Evolutionary conservation across 148 eudicot genomes (phyloP).

Genomic region (Bassia scoparia): DNA sequence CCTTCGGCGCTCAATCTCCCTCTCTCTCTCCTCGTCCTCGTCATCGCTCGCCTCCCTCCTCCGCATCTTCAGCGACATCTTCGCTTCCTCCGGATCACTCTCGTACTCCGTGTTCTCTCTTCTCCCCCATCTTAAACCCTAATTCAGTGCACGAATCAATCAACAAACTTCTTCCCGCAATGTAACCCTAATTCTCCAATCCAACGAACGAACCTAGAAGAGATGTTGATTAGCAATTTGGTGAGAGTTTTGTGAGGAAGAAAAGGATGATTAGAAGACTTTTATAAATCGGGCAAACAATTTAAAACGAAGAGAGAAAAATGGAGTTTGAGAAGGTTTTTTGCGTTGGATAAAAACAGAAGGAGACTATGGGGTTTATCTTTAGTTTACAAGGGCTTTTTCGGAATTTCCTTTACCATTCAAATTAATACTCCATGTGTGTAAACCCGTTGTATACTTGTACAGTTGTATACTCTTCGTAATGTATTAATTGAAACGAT

Average conservation of each 20-base stretch:
- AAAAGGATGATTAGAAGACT: not conserved
- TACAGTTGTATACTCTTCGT: too few species aligned
- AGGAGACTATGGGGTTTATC: constrained; percentile 8
- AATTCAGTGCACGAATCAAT: not conserved
- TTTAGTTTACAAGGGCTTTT: not conserved
- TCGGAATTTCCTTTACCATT: too few species aligned
- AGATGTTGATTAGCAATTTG: not conserved
- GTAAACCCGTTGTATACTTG: too few species aligned
- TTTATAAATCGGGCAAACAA: not conserved
- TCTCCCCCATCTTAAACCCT: constrained; percentile 27
- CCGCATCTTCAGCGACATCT: constrained; percentile 64
- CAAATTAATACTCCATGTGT: too few species aligned
- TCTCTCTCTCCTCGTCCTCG: constrained; percentile 50
- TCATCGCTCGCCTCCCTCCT: constrained; percentile 82
- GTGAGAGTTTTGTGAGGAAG: not conserved
- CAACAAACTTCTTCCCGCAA: too few species aligned
- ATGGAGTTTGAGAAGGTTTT: constrained; percentile 15
- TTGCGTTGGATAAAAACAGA: not conserved
- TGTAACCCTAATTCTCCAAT: constrained; percentile 14
- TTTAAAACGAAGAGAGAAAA: not conserved
- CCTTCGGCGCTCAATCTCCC: constrained; percentile 19
- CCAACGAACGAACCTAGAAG: constrained; percentile 7
- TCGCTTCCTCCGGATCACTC: constrained; percentile 91
- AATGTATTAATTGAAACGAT: too few species aligned
- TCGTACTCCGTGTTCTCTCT: constrained; percentile 69